phyloP scores from a whole-genome alignment of 441 rosid genomes.

The Bruguiera hainesii region DNA sequence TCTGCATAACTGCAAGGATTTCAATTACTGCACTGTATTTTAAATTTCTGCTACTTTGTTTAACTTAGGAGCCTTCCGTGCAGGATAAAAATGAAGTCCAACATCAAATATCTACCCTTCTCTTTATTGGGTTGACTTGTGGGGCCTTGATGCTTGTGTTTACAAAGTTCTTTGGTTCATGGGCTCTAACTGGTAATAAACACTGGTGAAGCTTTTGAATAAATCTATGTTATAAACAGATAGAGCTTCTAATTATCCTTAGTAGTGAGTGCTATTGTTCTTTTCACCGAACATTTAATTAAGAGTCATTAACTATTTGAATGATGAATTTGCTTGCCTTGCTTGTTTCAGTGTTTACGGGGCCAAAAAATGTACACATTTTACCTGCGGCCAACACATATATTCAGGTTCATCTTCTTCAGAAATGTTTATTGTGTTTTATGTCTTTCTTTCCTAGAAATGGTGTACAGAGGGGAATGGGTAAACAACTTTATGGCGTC shows the following conservation, averaged over 20 bases:
- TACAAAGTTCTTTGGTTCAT: constrained; percentile 43
- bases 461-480: background rate
- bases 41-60: constrained; percentile 11
- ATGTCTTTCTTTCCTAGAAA: constrained; percentile 4
- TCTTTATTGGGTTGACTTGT: constrained; percentile 41
- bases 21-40: background rate
- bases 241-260: constrained; percentile 14
- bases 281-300: background rate
- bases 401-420: constrained; percentile 40
- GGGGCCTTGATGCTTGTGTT: constrained; percentile 44
- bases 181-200: constrained; percentile 52
- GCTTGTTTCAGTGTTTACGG: constrained; percentile 44
- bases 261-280: background rate
- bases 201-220: constrained; percentile 17
- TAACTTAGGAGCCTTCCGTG: background rate
- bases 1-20: no score
- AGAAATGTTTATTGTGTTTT: background rate
- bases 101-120: constrained; percentile 45
- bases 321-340: constrained; percentile 16
- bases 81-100: constrained; percentile 52
- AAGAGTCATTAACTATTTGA: constrained; percentile 6
- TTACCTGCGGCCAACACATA: constrained; percentile 52
- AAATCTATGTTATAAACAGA: constrained; percentile 1
- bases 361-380: constrained; percentile 41
- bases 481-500: background rate